Conservation (phyloP, 2,329 filamentous ascomycete genomes). For the Paraphaeosphaeria minitans region DNA sequence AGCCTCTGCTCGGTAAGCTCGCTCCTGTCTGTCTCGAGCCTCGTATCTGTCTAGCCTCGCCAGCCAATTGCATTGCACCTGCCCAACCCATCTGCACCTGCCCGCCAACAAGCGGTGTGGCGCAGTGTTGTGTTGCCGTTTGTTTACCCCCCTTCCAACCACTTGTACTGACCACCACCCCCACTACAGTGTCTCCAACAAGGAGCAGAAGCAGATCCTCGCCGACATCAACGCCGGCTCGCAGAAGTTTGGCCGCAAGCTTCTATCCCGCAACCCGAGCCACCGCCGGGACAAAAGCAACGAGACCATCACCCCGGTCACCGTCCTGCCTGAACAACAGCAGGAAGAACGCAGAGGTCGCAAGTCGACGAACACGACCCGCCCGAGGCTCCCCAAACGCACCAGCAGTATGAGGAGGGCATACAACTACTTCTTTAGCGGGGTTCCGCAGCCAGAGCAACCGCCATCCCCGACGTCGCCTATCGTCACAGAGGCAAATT, state of each 20-base stretch:
- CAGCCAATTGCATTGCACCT: slow-evolving; percentile 8
- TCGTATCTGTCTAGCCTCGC: slow-evolving; percentile 1
- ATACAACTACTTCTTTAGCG: slow-evolving; percentile 49
- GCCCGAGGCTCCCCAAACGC: slow-evolving; percentile 44
- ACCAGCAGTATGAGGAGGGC: slow-evolving; percentile 48
- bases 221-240: slow-evolving; percentile 46
- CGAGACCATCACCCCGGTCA: slow-evolving; percentile 36
- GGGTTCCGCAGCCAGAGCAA: slow-evolving; percentile 21
- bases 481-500: slow-evolving; percentile 29
- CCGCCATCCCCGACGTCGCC: slow-evolving; percentile 36
- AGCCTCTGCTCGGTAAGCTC: slow-evolving; percentile 13
- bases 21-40: slow-evolving; percentile 6
- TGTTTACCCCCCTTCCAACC: slow-evolving; percentile 18
- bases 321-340: slow-evolving; percentile 25
- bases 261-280: slow-evolving; percentile 28
- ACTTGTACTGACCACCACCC: slow-evolving; percentile 18
- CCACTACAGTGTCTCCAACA: slow-evolving; percentile 34
- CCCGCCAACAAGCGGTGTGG: slow-evolving; percentile 7
- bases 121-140: slow-evolving; percentile 6
- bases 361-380: slow-evolving; percentile 35
- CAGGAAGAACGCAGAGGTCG: slow-evolving; percentile 41
- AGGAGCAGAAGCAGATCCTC: slow-evolving; percentile 48
- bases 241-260: slow-evolving; percentile 43
- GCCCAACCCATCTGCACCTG: slow-evolving; percentile 3
- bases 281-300: slow-evolving; percentile 31